Evolutionary conservation across 331 rosid genomes (phyloP).

Genomic region (Rosa hybrid): DNA sequence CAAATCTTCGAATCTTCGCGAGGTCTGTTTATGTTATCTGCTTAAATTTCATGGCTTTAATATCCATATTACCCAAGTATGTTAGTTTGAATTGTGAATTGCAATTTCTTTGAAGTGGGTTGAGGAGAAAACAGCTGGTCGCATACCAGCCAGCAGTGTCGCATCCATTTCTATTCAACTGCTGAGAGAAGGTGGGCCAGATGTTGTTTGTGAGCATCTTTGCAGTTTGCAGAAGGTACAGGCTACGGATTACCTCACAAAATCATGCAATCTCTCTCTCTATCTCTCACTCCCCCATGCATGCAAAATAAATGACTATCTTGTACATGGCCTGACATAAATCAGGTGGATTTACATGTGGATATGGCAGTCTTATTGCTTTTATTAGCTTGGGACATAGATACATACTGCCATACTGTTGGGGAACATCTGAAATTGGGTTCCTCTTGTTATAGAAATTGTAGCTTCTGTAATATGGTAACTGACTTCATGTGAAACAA

Average conservation of each 20-base stretch:
- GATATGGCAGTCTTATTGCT: background rate
- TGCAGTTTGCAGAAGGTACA: constrained; percentile 78
- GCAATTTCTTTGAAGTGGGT: constrained; percentile 67
- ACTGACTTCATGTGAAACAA: background rate
- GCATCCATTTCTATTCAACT: constrained; percentile 75
- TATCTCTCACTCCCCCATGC: background rate
- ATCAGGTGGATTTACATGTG: background rate
- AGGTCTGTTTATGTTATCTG: constrained; percentile 44
- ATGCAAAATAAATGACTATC: background rate
- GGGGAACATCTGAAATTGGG: background rate
- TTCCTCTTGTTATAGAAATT: background rate
- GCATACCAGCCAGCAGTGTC: constrained; percentile 61
- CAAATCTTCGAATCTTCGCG: constrained; percentile 90
- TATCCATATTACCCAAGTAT: background rate
- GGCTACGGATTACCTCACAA: background rate
- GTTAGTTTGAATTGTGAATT: background rate
- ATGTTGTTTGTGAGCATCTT: constrained; percentile 73
- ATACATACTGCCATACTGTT: background rate
- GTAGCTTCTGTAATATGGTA: background rate
- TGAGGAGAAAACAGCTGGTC: constrained; percentile 85
- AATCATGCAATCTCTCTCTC: background rate
- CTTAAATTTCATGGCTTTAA: constrained; percentile 19
- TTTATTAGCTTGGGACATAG: background rate
- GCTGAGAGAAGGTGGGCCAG: constrained; percentile 88
- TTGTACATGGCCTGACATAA: background rate